Percentiles rank a stretch among this genome's conserved stretches.
These are phyloP conservation scores for Davidsoniella virescens DNA, from an alignment of 2,329 filamentous ascomycete species.

Conservation along the genomic window DNA sequence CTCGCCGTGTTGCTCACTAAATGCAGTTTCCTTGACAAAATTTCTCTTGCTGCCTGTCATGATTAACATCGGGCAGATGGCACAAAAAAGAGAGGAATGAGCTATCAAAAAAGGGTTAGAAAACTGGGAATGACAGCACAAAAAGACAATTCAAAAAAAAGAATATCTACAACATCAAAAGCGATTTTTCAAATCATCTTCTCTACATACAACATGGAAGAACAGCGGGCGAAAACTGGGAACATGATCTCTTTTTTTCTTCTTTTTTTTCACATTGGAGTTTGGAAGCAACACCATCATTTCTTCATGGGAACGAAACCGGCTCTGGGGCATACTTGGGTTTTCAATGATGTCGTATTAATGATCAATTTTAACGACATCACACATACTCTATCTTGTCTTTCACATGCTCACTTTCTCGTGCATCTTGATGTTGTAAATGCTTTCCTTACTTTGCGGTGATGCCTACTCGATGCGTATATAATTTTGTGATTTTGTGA, in stretches of 20 bases:
- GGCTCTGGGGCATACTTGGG: neutral
- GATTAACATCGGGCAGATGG: neutral
- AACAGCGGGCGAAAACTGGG: neutral
- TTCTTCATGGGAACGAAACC: too few species aligned
- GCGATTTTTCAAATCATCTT: neutral
- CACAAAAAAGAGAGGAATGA: neutral
- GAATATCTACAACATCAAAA: constrained; percentile 2
- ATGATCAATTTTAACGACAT: constrained; percentile 1
- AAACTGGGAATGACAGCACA: constrained; percentile 12
- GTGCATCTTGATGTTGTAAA: too few species aligned
- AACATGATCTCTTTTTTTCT: neutral
- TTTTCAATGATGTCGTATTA: neutral
- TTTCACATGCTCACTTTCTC: neutral
- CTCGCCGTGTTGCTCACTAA: constrained; percentile 53
- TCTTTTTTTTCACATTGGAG: neutral
- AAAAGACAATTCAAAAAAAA: constrained; percentile 12
- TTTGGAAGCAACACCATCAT: too few species aligned
- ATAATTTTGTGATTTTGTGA: neutral
- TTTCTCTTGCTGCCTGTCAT: neutral
- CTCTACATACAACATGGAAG: neutral
- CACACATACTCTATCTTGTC: constrained; percentile 1
- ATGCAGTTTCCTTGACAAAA: constrained; percentile 14
- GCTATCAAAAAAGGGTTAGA: constrained; percentile 6
- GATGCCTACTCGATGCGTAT: too few species aligned
- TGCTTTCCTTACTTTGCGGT: too few species aligned